Conservation (phyloP, 441 rosid species). For the Euphorbia celastroides region DNA sequence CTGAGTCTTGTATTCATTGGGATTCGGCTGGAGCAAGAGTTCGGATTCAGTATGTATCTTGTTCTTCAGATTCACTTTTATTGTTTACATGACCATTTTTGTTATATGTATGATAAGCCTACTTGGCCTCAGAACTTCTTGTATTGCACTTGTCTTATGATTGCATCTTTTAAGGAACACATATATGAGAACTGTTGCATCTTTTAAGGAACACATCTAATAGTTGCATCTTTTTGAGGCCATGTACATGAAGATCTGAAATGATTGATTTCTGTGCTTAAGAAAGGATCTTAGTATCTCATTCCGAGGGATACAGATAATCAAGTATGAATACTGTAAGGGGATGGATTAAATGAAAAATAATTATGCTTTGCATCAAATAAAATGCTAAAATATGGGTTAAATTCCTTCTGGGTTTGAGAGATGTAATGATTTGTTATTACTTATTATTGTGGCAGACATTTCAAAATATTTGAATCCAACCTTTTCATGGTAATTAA, state of each 20-base stretch:
- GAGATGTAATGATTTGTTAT: background rate
- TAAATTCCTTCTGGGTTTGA: background rate
- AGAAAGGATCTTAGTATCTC: background rate
- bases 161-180: background rate
- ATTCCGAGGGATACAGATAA: background rate
- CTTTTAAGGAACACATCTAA: background rate
- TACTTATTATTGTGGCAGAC: background rate
- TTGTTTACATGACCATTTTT: background rate
- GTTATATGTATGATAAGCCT: background rate
- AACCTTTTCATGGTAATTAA: background rate
- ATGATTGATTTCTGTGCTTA: background rate
- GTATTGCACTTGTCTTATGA: background rate
- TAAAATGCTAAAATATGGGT: background rate
- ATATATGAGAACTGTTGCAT: background rate
- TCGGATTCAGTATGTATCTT: slow-evolving; percentile 65
- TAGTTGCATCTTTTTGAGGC: background rate
- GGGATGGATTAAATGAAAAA: background rate
- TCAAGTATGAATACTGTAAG: background rate
- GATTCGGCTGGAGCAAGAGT: slow-evolving; percentile 87
- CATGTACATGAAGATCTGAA: slow-evolving; percentile 3
- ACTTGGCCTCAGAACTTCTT: slow-evolving; percentile 1
- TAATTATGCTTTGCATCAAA: background rate
- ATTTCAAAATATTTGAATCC: background rate
- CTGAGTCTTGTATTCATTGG: slow-evolving; percentile 86
- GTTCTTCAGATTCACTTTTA: background rate